phyloP scores from a whole-genome alignment of 2,329 filamentous ascomycete species.

The Elsinoe fawcettii region DNA sequence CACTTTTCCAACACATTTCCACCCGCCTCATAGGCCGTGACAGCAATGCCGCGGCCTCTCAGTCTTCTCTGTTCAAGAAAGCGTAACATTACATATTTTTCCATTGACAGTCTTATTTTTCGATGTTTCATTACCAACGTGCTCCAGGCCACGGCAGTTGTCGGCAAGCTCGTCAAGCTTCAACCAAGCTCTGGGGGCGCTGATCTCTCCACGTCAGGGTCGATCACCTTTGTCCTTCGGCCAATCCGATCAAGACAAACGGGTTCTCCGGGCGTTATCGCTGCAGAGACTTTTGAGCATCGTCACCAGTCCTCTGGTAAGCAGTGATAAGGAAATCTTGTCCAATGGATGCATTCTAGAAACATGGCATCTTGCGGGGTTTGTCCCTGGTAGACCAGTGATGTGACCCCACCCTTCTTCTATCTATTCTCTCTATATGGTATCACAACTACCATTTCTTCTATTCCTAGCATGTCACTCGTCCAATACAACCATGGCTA shows the following conservation, averaged over 20 bases:
- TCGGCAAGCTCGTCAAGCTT: conserved; percentile 4
- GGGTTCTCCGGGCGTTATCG: neutral
- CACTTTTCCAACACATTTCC: too few relatives aligned
- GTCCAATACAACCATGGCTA: neutral
- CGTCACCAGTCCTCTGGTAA: neutral
- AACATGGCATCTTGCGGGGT: neutral
- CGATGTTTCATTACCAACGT: too few relatives aligned
- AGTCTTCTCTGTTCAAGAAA: too few relatives aligned
- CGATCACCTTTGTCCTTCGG: neutral
- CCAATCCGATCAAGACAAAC: neutral
- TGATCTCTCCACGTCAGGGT: neutral
- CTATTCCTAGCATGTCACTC: neutral
- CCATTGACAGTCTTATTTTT: too few relatives aligned
- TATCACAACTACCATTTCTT: too few relatives aligned
- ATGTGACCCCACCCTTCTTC: neutral
- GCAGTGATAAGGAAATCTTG: neutral
- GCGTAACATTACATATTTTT: too few relatives aligned
- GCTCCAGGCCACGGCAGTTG: neutral
- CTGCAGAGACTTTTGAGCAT: neutral
- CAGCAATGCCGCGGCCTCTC: too few relatives aligned
- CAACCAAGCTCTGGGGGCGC: neutral
- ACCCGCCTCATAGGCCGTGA: too few relatives aligned
- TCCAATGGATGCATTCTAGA: neutral
- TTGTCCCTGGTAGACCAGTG: neutral
- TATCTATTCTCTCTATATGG: neutral